Conservation (phyloP, 306 rosid species). For the Prunus campanulata region DNA sequence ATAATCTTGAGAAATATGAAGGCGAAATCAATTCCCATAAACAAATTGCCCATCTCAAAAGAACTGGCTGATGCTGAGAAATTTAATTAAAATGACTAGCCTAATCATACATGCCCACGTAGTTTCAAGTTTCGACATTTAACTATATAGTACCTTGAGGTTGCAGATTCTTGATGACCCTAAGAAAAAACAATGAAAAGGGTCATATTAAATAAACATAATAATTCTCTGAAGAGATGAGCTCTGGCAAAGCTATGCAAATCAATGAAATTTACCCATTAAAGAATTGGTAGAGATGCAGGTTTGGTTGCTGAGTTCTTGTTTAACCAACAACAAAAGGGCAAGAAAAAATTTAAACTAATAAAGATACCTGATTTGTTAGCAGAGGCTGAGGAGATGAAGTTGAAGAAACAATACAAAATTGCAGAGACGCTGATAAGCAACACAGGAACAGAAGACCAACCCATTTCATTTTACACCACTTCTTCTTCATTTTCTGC, state of each 20-base stretch:
- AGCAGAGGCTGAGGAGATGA: neutral
- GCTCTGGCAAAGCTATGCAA: too few relatives aligned
- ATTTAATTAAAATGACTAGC: neutral
- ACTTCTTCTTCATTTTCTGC: slow-evolving; percentile 23
- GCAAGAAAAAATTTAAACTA: neutral
- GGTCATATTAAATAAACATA: neutral
- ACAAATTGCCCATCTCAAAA: neutral
- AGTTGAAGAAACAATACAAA: neutral
- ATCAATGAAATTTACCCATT: neutral
- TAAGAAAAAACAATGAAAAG: slow-evolving; percentile 13
- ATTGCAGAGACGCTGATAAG: slow-evolving; percentile 19
- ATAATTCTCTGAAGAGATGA: too few relatives aligned
- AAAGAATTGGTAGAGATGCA: neutral
- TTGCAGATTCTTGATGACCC: slow-evolving; percentile 53
- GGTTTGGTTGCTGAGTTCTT: neutral
- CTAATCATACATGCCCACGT: neutral
- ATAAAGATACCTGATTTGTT: slow-evolving; percentile 3
- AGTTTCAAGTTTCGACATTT: neutral
- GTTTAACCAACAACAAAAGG: neutral
- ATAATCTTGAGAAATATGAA: too few relatives aligned
- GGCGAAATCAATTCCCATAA: neutral
- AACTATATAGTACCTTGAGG: slow-evolving; percentile 47
- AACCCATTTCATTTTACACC: slow-evolving; percentile 24
- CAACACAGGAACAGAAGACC: slow-evolving; percentile 26
- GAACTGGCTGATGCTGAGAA: neutral